Evolutionary conservation across 2,329 filamentous ascomycete species (phyloP).

Genomic region (Daldinia sp.): DNA sequence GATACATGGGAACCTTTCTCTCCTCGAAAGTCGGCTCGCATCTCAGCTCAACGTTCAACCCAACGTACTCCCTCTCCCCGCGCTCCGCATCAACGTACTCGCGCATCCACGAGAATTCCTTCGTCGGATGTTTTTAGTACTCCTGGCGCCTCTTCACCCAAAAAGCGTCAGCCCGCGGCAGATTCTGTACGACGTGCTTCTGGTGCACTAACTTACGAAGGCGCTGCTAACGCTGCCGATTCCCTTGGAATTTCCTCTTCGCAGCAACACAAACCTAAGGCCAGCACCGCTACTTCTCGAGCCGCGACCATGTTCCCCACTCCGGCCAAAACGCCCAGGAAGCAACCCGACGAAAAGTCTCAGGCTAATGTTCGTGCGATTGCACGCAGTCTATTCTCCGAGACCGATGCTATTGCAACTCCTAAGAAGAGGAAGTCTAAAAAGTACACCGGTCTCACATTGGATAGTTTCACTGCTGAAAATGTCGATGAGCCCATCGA

Average conservation of each 20-base stretch:
- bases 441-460: slow-evolving; percentile 62
- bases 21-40: slow-evolving; percentile 72
- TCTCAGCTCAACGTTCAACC: slow-evolving; percentile 56
- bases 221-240: slow-evolving; percentile 53
- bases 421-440: slow-evolving; percentile 66
- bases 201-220: slow-evolving; percentile 54
- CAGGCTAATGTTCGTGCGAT: slow-evolving; percentile 61
- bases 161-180: slow-evolving; percentile 58
- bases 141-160: slow-evolving; percentile 58
- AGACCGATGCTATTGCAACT: slow-evolving; percentile 59
- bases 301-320: slow-evolving; percentile 72
- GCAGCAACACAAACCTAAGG: slow-evolving; percentile 41
- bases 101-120: slow-evolving; percentile 37
- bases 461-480: slow-evolving; percentile 67
- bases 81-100: slow-evolving; percentile 41
- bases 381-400: slow-evolving; percentile 68
- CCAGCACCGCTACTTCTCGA: slow-evolving; percentile 45
- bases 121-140: slow-evolving; percentile 50
- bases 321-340: slow-evolving; percentile 79
- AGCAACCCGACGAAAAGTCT: slow-evolving; percentile 62
- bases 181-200: slow-evolving; percentile 59
- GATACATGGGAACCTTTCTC: slow-evolving; percentile 78
- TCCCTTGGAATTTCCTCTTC: slow-evolving; percentile 50
- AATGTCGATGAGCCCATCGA: slow-evolving; percentile 68
- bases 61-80: slow-evolving; percentile 67